A percentile compares a stretch with the other conserved stretches of the same genome.
phyloP scores from a whole-genome alignment of 805 yeast species.

The Wickerhamiella occidentalis region DNA sequence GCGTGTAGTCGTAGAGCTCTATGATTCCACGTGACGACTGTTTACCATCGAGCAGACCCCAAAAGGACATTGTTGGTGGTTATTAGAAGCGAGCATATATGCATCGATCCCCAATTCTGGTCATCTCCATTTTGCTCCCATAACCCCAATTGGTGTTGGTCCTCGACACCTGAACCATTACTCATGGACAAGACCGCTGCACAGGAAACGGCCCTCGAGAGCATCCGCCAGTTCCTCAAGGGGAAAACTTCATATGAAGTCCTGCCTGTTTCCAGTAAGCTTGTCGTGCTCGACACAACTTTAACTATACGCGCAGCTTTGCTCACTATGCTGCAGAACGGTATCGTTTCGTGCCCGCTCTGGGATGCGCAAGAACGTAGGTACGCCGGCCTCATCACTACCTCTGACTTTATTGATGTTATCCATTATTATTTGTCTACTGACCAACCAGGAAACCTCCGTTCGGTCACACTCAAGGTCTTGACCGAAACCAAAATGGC shows the following conservation, averaged over 20 bases:
- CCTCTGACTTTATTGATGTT: constrained; percentile 87
- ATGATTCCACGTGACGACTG: background rate
- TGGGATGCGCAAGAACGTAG: constrained; percentile 86
- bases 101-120: too few species aligned
- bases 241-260: constrained; percentile 94
- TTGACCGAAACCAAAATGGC: constrained; percentile 75
- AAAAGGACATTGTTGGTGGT: too few species aligned
- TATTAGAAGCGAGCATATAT: too few species aligned
- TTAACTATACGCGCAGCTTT: constrained; percentile 79
- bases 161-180: background rate
- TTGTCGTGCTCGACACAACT: constrained; percentile 87
- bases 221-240: constrained; percentile 72
- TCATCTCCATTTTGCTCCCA: too few species aligned
- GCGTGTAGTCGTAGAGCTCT: background rate
- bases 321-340: constrained; percentile 80
- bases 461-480: constrained; percentile 72
- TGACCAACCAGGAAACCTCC: constrained; percentile 77
- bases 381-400: constrained; percentile 88
- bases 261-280: constrained; percentile 83
- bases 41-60: too few species aligned
- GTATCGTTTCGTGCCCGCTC: constrained; percentile 90
- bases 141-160: too few species aligned
- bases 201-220: constrained; percentile 64
- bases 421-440: constrained; percentile 71
- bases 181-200: constrained; percentile 19